Evolutionary conservation across 805 yeast genomes (phyloP), one percentile per base, ranked within the genome.

Genomic region (Cyberlindnera suaveolens): DNA sequence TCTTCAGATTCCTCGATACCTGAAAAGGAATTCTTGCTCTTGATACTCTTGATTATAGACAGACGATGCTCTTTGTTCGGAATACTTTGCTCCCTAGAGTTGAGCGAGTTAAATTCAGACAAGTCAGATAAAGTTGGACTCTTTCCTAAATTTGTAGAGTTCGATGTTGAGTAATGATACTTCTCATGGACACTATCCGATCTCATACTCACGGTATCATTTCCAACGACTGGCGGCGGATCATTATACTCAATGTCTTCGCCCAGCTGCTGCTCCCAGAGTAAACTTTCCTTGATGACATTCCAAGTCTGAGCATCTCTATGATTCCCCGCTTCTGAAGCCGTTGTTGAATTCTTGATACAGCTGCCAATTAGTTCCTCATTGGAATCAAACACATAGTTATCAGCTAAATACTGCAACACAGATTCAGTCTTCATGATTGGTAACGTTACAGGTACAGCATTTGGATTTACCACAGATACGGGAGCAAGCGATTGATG

Each of bases 231-330:
- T 3, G 11, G 27, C 11, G 27, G 27, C 11, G 27, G 27, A 10
- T 38, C 19, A 30, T 41, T 40, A 15, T 41, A 33, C 15, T 44
- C 15, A 16, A 29, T 13, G 10, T 31, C 40, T 13, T 38, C 39
- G 5, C 14, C 32, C 14, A 53, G 34, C 23, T 51, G 46, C 11
- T 49, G 17, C 34, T 59, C 64, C 61, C 71, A 63, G 2, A 61
- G 57, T 4, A 80, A 60, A 26, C 78, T 64, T 30, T 73, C 74
- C 13, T 75, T 74, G 5, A 82, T 61, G 4, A 80, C 69, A 46
- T 71, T 62, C 89, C 89, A 82, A 1, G 78, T 71, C 53, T 79
- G 85, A 42, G 80, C 68, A 42, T 79, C 84, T 45, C 85, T 61
- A 41, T 64, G 66, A 39, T 68, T 61, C 15, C 70, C 68, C 1